Conservation (phyloP, 1,139 yeast genomes). For the Nakaseomyces delphensis region DNA sequence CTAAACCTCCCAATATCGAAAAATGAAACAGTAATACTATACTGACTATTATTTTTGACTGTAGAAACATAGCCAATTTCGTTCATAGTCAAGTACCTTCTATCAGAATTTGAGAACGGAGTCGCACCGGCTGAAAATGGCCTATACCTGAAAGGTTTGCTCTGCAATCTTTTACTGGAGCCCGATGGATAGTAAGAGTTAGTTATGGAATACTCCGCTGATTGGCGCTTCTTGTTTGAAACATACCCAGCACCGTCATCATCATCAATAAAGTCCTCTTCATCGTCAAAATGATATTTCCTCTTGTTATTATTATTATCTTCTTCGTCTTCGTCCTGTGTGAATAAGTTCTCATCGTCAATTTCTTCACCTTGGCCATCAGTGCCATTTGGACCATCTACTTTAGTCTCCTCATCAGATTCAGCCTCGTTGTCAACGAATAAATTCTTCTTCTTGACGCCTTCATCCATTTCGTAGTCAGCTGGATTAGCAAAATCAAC, state of each 20-base stretch:
- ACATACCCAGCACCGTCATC: slow-evolving; percentile 49
- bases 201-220: background rate
- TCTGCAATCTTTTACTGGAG: background rate
- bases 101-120: slow-evolving; percentile 55
- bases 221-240: slow-evolving; percentile 22
- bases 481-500: slow-evolving; percentile 14
- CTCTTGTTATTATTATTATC: slow-evolving; percentile 23
- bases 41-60: slow-evolving; percentile 52
- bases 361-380: slow-evolving; percentile 26
- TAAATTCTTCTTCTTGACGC: slow-evolving; percentile 11
- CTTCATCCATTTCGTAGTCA: slow-evolving; percentile 8
- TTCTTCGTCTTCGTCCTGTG: slow-evolving; percentile 14
- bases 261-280: slow-evolving; percentile 44
- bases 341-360: slow-evolving; percentile 26
- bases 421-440: slow-evolving; percentile 29
- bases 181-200: slow-evolving; percentile 2
- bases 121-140: slow-evolving; percentile 70
- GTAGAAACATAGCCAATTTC: slow-evolving; percentile 77
- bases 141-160: slow-evolving; percentile 18
- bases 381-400: slow-evolving; percentile 17
- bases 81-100: slow-evolving; percentile 77
- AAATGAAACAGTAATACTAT: slow-evolving; percentile 75
- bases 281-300: slow-evolving; percentile 28
- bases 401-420: slow-evolving; percentile 25
- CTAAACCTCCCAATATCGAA: slow-evolving; percentile 72